Conservation (phyloP, 192 early-diverging fungal genomes). For the Coemansia sp. region DNA sequence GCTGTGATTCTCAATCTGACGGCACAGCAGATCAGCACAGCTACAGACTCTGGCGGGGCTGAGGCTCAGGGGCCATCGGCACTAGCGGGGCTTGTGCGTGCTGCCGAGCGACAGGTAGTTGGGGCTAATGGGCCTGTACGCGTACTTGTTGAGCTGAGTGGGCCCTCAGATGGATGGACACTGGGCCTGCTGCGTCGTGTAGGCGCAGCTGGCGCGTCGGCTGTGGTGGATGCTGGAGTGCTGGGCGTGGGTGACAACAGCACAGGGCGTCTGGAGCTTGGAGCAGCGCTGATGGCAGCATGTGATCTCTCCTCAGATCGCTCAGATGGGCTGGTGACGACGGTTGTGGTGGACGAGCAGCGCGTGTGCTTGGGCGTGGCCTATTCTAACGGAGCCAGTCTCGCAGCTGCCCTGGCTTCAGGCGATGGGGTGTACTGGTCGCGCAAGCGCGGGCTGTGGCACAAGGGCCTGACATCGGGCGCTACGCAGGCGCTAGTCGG, state of each 20-base stretch:
- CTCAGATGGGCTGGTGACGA: slow-evolving; percentile 86
- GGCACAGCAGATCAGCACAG: slow-evolving; percentile 24
- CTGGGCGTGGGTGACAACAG: slow-evolving; percentile 16
- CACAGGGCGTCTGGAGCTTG: slow-evolving; percentile 15
- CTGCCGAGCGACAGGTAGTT: slow-evolving; percentile 10
- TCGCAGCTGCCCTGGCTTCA: slow-evolving; percentile 74
- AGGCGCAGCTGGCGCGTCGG: slow-evolving; percentile 19
- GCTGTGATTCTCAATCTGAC: slow-evolving; percentile 34
- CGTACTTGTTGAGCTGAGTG: slow-evolving; percentile 32
- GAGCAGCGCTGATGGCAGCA: slow-evolving; percentile 23
- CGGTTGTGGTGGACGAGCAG: slow-evolving; percentile 90
- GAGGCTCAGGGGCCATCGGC: neutral
- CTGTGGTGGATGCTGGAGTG: slow-evolving; percentile 18
- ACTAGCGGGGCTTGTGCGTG: slow-evolving; percentile 17
- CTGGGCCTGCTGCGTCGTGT: slow-evolving; percentile 20
- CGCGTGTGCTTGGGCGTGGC: slow-evolving; percentile 86
- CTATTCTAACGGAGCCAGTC: slow-evolving; percentile 83
- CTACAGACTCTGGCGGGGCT: slow-evolving; percentile 6
- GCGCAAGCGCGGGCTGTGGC: slow-evolving; percentile 86
- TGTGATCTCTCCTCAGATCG: slow-evolving; percentile 64
- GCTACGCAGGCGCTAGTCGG: slow-evolving; percentile 83
- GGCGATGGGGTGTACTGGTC: slow-evolving; percentile 92
- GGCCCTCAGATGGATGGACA: slow-evolving; percentile 23
- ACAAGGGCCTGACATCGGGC: slow-evolving; percentile 94
- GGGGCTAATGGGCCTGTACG: slow-evolving; percentile 37